Evolutionary conservation across 768 basidiomycete genomes (phyloP), one percentile per base, ranked within the genome.

Genomic region (Boletus edulis): DNA sequence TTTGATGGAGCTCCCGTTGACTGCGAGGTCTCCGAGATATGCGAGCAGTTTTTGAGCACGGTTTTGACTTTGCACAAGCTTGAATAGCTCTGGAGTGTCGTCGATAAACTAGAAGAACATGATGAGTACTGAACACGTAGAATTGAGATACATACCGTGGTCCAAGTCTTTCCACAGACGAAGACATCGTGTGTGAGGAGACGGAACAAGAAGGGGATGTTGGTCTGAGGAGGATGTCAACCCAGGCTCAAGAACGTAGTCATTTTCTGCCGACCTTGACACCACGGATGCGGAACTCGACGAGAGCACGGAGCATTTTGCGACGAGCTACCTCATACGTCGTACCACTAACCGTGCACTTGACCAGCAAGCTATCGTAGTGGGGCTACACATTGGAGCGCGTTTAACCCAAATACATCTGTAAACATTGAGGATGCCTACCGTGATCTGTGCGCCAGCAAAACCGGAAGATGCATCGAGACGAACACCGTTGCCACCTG

Each of bases 251-350:
- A 46, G 18, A 55, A 43, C 17, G 32, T 10, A 27, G 3, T 17
- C 12, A 18, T 29, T 35, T 18, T 35, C 17, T 11, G 22, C 61
- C 11, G 41, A 86, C 91, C 85, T 98, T 98, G 73, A 98, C 94
- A 64, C 97, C 97, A 61, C 97, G 93, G 63, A 99, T 98, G 65
- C 97, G 91, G 87, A 98, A 99, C 71, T 99, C 97, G 45, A 99
- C 94, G n/a, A 99, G 83, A 34, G 97, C 96, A 63, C 97, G 91
- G 51, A 99, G 84, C 94, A 98, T 98, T 81, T 99, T 99, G 62
- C 97, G 83, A 56, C 97, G 88, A 37, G 97, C 97, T 49, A 99
- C 95, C 68, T 99, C 97, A 67, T 98, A 99, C 1, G 96, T 98
- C 3, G 97, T 95, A 47, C 97, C 97, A 58, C 88, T 93, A 52